These are phyloP conservation scores for Posidonia australis DNA, from an alignment of 106 monocot genomes.

Conservation along the genomic window DNA sequence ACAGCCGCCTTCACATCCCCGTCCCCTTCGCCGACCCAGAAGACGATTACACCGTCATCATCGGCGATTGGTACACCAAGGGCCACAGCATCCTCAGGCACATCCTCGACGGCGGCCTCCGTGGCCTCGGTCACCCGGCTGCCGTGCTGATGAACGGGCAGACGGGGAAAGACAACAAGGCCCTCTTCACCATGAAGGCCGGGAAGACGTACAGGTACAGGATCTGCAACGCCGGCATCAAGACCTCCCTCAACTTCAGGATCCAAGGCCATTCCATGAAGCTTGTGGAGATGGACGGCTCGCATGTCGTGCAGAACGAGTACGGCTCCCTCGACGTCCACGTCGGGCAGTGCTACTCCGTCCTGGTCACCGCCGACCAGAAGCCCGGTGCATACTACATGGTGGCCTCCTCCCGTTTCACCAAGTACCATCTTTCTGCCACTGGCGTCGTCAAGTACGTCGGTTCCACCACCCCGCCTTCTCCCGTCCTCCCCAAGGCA, in stretches of 20 bases:
- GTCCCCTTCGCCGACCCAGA: conserved; percentile 68
- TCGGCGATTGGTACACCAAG: conserved; percentile 71
- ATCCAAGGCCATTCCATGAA: conserved; percentile 55
- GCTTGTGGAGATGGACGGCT: conserved; percentile 76
- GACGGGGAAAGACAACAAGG: background rate
- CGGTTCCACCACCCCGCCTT: conserved; percentile 11
- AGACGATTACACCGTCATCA: conserved; percentile 59
- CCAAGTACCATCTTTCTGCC: conserved; percentile 9
- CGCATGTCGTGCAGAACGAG: conserved; percentile 61
- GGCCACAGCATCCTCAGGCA: conserved; percentile 25
- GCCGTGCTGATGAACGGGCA: conserved; percentile 12
- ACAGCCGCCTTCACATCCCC: conserved; percentile 70
- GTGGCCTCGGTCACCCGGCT: conserved; percentile 5
- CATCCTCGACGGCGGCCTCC: conserved; percentile 9
- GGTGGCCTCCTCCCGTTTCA: conserved; percentile 34
- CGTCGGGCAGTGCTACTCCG: conserved; percentile 43
- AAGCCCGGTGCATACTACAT: conserved; percentile 27
- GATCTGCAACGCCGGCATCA: conserved; percentile 67
- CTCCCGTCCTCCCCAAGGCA: conserved; percentile 7
- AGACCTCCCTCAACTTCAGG: conserved; percentile 69
- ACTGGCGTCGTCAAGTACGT: conserved; percentile 25
- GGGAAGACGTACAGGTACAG: conserved; percentile 35
- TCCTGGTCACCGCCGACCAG: conserved; percentile 35
- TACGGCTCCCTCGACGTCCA: conserved; percentile 47
- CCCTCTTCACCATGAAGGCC: conserved; percentile 6